Base-by-base conservation (phyloP, 2,329 filamentous ascomycete genomes). In the Tolypocladium tropicale region DNA sequence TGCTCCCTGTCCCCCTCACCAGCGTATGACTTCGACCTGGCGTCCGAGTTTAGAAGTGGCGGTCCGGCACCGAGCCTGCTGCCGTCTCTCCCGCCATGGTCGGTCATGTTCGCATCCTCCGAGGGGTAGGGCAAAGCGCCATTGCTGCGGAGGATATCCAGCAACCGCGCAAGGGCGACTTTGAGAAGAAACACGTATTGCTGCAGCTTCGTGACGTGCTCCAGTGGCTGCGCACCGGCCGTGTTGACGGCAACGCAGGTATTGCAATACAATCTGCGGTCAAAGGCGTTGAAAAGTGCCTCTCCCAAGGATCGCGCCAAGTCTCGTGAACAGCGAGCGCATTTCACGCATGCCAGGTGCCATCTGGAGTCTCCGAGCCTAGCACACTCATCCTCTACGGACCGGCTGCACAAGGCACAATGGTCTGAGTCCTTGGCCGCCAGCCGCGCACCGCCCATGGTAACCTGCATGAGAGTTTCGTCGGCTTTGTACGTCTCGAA, bases 101-200 rank as follows among this genome's bases (percentile, higher is more conserved):
- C 65, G 53, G 64, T 66, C 18, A 55, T 49, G 83, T 68, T 67
- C 83, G 86, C 46, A 83, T 63, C 49, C 83, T 65, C 83, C 63
- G 91, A 88, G 58, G 85, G 83, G 39, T 85, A 84, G 55, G 91
- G 86, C 51, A 97, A 74, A 30, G 90, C 88, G 56, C 92, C 92
- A 62, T 85, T 94, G 62, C 80, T 89, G 60, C 90, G 85, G 36
- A 99, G 79, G 33, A 95, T 95, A 49, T 93, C 89, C 59, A 99
- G 78, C 28, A 99, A 78, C 56, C 94, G 81, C 28, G 94, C 94
- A 62, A 99, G 81, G 21, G 94, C 94, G 25, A 99, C 94, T 65
- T 90, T 85, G 43, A 99, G 79, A 23, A 99, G 77, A 71, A 96
- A 96, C 6, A 96, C 86, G 68, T 96, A 99, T 74, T 99, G 93